Conservation (phyloP, 805 yeast species). For the Sugiyamaella floridensis region DNA sequence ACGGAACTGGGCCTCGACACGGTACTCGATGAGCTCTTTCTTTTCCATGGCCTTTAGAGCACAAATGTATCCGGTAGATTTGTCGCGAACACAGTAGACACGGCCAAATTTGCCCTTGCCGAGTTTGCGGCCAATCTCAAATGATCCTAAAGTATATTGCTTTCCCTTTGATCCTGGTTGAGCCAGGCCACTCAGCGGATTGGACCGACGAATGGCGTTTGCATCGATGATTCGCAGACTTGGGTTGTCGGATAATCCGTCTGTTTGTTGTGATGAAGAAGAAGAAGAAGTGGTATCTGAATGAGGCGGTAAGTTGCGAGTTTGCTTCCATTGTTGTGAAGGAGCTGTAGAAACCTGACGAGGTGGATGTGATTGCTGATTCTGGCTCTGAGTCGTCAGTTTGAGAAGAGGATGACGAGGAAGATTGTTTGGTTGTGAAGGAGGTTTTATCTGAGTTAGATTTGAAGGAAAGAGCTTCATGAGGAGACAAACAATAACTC, state of each 20-base stretch:
- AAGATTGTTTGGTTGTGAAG: background rate
- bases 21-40: slow-evolving; percentile 62
- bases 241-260: slow-evolving; percentile 2
- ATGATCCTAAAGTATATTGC: slow-evolving; percentile 48
- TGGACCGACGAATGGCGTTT: slow-evolving; percentile 13
- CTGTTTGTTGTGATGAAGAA: background rate
- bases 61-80: slow-evolving; percentile 66
- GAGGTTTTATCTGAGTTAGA: background rate
- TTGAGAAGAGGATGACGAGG: slow-evolving; percentile 21
- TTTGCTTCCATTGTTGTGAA: slow-evolving; percentile 17
- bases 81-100: slow-evolving; percentile 83
- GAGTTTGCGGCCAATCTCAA: slow-evolving; percentile 77
- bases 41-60: slow-evolving; percentile 91
- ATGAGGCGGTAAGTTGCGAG: background rate
- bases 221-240: slow-evolving; percentile 3
- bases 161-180: slow-evolving; percentile 10
- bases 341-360: slow-evolving; percentile 9
- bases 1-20: slow-evolving; percentile 77
- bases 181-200: slow-evolving; percentile 18
- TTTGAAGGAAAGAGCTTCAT: too few species aligned
- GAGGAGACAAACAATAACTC: background rate
- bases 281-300: background rate
- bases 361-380: slow-evolving; percentile 14
- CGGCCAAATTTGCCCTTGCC: slow-evolving; percentile 94
- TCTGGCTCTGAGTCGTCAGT: slow-evolving; percentile 18